A percentile compares a stretch with the other conserved stretches of the same genome.
Evolutionary conservation across 1,139 yeast species (phyloP).

Genomic region (Wickerhamomyces sp.): DNA sequence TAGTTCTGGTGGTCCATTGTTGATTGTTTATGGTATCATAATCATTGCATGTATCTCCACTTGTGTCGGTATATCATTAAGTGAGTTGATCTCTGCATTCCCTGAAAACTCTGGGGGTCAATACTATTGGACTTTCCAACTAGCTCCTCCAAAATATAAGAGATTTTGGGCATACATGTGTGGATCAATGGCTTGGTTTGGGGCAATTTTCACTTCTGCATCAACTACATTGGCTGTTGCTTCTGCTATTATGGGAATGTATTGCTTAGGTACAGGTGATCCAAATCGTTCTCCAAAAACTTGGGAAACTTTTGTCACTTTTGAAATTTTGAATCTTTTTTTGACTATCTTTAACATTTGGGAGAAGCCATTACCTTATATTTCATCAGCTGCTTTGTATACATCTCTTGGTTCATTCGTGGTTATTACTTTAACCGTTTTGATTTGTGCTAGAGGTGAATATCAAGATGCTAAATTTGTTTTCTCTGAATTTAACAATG

Average conservation of each 20-base stretch:
- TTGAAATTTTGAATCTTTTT: constrained; percentile 38
- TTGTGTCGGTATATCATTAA: constrained; percentile 47
- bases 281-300: constrained; percentile 40
- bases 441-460: constrained; percentile 50
- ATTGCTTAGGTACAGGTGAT: constrained; percentile 38
- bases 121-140: constrained; percentile 56
- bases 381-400: constrained; percentile 50
- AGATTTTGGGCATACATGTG: constrained; percentile 51
- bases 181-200: constrained; percentile 58
- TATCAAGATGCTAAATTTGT: constrained; percentile 56
- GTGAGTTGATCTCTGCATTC: constrained; percentile 51
- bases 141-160: constrained; percentile 47
- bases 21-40: constrained; percentile 62
- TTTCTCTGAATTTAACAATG: constrained; percentile 54
- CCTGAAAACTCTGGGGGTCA: constrained; percentile 64
- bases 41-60: constrained; percentile 51
- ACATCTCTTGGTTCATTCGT: constrained; percentile 49
- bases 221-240: constrained; percentile 54
- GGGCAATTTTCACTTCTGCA: constrained; percentile 53
- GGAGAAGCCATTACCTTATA: constrained; percentile 50
- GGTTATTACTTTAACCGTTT: constrained; percentile 51
- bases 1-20: constrained; percentile 62
- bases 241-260: constrained; percentile 51
- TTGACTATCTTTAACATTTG: constrained; percentile 50
- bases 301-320: constrained; percentile 59